Base-by-base conservation (phyloP, 23 red algal genomes). In the Gracilaria domingensis region DNA sequence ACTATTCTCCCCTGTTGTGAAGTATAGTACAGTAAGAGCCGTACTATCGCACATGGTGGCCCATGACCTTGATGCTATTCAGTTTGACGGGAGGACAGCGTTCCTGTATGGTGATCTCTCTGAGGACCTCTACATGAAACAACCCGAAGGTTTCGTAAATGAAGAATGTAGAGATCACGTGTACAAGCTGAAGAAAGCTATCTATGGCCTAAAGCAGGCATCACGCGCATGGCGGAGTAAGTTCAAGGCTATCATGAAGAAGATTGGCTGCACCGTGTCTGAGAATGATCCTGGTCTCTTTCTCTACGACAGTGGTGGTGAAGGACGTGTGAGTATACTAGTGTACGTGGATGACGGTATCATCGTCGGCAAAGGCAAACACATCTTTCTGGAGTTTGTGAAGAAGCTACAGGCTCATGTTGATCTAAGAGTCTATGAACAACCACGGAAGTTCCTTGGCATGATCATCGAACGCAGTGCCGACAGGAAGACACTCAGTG, bases 141-240 rank as follows among this genome's bases (percentile, higher is more conserved):
- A 58, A 12, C 79, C 79, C 4, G 51, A 59, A 35, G 79, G 79
- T 37, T 82, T 59, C 24, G 37, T 40, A 13, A 57, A 16, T 12
- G 24, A 16, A 16, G 14, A 32, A 56, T 61, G 24, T 0, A n/a
- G 28, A 58, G 48, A 65, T 29, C 54, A 59, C 34, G 79, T 82
- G 0, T 82, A 30, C 1, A 25, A 37, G 47, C 30, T 82, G 51
- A 14, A 59, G 2, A 56, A 61, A 4, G 51, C 16, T 17, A 7
- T 60, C 11, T 82, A 82, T 26, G 79, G 79, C 0, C 53, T 82
- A 23, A 82, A 82, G 21, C 79, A 82, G 8, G 79, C 79, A 3
- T 26, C 45, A 39, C 60, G 51, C 11, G 47, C 47, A 7, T 55
- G 79, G 79, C 79, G 58, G 4, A 0, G 23, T 24, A 56, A 59